These are phyloP conservation scores for Plasmopara muralis DNA, from an alignment of 352 stramenopile genomes.

Conservation along the genomic window DNA sequence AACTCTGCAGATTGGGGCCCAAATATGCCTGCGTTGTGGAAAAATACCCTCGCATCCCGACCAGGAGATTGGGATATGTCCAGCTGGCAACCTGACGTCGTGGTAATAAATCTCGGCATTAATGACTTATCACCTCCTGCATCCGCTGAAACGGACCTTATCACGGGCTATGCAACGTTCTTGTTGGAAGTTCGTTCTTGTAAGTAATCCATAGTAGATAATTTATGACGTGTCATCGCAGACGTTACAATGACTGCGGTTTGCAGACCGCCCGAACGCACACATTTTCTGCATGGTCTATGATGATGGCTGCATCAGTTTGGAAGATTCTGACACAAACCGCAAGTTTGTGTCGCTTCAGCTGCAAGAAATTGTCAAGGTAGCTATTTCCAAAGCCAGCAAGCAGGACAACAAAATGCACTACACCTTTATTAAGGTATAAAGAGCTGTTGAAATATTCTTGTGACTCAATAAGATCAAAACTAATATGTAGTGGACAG, in stretches of 20 bases:
- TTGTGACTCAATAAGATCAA: background rate
- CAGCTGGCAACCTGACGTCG: constrained; percentile 72
- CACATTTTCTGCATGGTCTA: constrained; percentile 86
- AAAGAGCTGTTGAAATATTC: background rate
- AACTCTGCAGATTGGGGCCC: constrained; percentile 79
- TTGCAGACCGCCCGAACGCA: constrained; percentile 59
- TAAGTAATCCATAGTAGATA: constrained; percentile 24
- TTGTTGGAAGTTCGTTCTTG: constrained; percentile 70
- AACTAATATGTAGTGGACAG: constrained; percentile 18
- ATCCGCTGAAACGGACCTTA: constrained; percentile 79
- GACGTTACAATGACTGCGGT: background rate
- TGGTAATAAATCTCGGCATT: constrained; percentile 78
- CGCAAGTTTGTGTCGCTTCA: constrained; percentile 73
- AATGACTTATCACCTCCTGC: constrained; percentile 81
- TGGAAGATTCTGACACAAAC: constrained; percentile 64
- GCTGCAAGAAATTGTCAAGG: constrained; percentile 80
- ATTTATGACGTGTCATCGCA: no score
- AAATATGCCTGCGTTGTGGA: constrained; percentile 78
- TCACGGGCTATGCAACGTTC: constrained; percentile 64
- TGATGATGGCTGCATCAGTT: constrained; percentile 76
- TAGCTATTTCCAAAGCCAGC: constrained; percentile 71
- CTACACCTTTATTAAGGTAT: constrained; percentile 75
- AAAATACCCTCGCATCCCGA: constrained; percentile 76
- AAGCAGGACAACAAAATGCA: constrained; percentile 78
- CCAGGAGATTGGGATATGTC: constrained; percentile 64